phyloP scores from a whole-genome alignment of 1,284 basidiomycete genomes.

The Schizophyllum commune region DNA sequence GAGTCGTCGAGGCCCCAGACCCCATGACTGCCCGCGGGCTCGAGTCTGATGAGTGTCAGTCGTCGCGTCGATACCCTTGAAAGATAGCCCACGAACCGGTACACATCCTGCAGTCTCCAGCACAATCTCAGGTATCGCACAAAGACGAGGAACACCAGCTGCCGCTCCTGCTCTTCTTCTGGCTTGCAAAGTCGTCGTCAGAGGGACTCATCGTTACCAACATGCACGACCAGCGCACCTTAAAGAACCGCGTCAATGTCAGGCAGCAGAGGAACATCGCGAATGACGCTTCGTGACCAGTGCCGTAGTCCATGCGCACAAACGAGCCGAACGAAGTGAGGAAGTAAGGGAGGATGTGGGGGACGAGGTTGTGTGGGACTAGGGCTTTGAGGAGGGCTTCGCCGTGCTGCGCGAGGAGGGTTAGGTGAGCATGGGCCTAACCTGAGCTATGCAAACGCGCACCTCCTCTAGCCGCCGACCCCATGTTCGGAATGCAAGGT shows the following conservation, averaged over 20 bases:
- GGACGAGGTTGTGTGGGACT: conserved; percentile 40
- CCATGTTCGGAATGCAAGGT: conserved; percentile 89
- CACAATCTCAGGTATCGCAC: conserved; percentile 75
- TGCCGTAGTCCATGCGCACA: conserved; percentile 91
- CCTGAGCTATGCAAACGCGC: background rate
- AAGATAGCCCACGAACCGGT: conserved; percentile 23
- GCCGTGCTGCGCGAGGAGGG: conserved; percentile 39
- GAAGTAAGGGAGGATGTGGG: conserved; percentile 70
- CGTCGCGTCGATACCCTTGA: background rate
- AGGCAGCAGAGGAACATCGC: conserved; percentile 71
- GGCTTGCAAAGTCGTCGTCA: conserved; percentile 13
- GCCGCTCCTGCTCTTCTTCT: conserved; percentile 56
- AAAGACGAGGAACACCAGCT: conserved; percentile 61
- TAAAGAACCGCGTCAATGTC: conserved; percentile 54
- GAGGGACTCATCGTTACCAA: background rate
- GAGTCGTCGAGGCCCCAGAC: conserved; percentile 99
- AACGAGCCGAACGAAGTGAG: conserved; percentile 87
- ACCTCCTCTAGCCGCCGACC: conserved; percentile 76
- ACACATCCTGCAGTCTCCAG: conserved; percentile 84
- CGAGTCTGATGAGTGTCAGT: conserved; percentile 41
- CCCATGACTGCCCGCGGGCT: conserved; percentile 95
- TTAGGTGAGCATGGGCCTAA: background rate
- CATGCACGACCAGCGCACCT: conserved; percentile 11
- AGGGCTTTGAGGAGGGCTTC: conserved; percentile 47
- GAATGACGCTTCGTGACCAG: conserved; percentile 91